These are phyloP conservation scores for Hypoxylon lienhwacheense DNA, from an alignment of 495 filamentous ascomycete genomes.

Conservation along the genomic window DNA sequence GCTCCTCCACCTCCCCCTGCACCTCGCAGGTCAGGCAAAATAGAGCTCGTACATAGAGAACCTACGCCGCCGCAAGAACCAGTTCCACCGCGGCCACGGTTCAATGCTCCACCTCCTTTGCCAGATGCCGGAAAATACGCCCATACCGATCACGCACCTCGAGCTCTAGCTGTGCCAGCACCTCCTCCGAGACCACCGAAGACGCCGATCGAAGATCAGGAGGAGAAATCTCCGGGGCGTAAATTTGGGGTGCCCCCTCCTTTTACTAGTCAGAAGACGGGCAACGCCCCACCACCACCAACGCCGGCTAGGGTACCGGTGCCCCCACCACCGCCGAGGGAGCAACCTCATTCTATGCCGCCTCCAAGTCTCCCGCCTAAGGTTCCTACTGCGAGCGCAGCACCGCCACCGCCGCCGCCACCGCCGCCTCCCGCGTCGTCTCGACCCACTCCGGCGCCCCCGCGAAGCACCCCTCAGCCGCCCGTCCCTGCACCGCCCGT, in stretches of 20 bases:
- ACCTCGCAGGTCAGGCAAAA: constrained; percentile 60
- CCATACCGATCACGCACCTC: constrained; percentile 57
- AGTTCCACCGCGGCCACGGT: constrained; percentile 60
- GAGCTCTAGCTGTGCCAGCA: constrained; percentile 70
- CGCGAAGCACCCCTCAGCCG: constrained; percentile 37
- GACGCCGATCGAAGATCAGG: constrained; percentile 71
- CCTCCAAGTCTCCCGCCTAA: constrained; percentile 70
- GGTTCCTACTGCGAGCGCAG: constrained; percentile 59
- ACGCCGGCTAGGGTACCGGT: constrained; percentile 69
- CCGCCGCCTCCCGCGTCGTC: constrained; percentile 37
- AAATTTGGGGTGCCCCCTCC: constrained; percentile 81
- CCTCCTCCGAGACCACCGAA: constrained; percentile 89
- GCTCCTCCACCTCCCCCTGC: constrained; percentile 80
- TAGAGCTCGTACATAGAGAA: constrained; percentile 49
- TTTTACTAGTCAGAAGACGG: constrained; percentile 65
- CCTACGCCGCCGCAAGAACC: constrained; percentile 61
- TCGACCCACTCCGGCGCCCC: constrained; percentile 37
- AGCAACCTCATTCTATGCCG: constrained; percentile 46
- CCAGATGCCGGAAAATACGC: constrained; percentile 84
- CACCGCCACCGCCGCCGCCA: constrained; percentile 63
- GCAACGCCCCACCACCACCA: constrained; percentile 68
- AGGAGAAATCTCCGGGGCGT: constrained; percentile 43
- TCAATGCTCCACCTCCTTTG: constrained; percentile 81
- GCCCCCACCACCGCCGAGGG: constrained; percentile 66
- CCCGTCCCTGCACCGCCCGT: constrained; percentile 48